Base-by-base conservation (phyloP, 1,284 basidiomycete species). In the Boletus mariae region DNA sequence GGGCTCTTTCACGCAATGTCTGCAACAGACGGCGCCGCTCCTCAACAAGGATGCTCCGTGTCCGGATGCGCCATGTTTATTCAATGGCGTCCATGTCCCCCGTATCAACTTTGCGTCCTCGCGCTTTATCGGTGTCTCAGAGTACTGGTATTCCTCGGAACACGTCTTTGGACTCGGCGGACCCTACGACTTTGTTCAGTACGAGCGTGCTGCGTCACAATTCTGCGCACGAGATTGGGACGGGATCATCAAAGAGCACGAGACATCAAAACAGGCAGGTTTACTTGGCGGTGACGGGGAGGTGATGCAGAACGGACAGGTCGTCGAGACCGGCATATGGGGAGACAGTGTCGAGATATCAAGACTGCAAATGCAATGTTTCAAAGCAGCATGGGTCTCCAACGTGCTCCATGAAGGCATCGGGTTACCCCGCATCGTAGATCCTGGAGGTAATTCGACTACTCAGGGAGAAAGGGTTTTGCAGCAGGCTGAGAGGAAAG, bases 121-220 rank as follows among this genome's bases (percentile, higher is more conserved):
- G 20, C 90, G 90, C 57, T 98, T 99, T 67, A 98, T 99, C 60
- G 97, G 97, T 4, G 88, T 99, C 32, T 96, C 93, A 11, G 97
- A 99, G 71, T 99, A 99, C 70, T 99, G 96, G 95, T 99, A 98
- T 74, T 98, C 95, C 28, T 92, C 94, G 6, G 93, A 98, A 63
- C 94, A 98, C 67, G 87, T 98, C 40, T 94, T 98, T 61, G 91
- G 90, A 3, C 80, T 98, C 2, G 96, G 95, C 12, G 97, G 97
- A 1, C 80, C 93, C 7, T 99, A 98, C 75, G 92, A 99, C 69
- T 96, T 92, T 70, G 90, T 94, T 23, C 88, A 95, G 65, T 99
- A 97, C 73, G 96, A 99, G 68, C 87, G 88, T 47, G 92, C 94
- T 3, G 97, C 97, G 29, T 82, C 84, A 23, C 78, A 84, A 25